These are phyloP conservation scores for Saturnispora quitensis DNA, from an alignment of 805 yeast species.

Conservation along the genomic window DNA sequence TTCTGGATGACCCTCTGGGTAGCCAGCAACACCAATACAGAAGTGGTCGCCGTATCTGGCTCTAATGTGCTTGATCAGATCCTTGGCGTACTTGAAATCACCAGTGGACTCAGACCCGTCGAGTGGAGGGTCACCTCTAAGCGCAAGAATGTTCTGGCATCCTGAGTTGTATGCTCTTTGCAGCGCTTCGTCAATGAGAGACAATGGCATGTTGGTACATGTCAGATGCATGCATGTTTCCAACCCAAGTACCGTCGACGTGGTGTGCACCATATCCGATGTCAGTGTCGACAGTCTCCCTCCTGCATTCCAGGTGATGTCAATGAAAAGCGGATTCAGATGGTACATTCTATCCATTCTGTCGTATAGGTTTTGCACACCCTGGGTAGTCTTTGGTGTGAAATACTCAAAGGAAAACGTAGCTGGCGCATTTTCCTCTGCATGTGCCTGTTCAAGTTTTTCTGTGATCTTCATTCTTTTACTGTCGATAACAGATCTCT, in stretches of 20 bases:
- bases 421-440: constrained; percentile 31
- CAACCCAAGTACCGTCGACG: constrained; percentile 82
- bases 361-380: constrained; percentile 91
- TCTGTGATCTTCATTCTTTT: constrained; percentile 37
- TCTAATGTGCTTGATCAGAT: constrained; percentile 70
- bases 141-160: constrained; percentile 88
- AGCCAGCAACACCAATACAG: constrained; percentile 93
- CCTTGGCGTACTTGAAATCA: constrained; percentile 85
- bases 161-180: constrained; percentile 82
- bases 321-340: constrained; percentile 82
- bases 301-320: constrained; percentile 98
- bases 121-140: constrained; percentile 91
- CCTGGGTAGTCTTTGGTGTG: constrained; percentile 95
- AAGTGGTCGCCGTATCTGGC: constrained; percentile 77
- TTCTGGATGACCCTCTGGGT: constrained; percentile 97
- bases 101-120: constrained; percentile 67
- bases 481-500: not conserved
- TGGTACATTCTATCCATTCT: constrained; percentile 97
- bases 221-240: constrained; percentile 98
- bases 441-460: constrained; percentile 34
- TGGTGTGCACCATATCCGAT: constrained; percentile 83
- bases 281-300: constrained; percentile 79
- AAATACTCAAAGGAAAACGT: constrained; percentile 95
- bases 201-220: constrained; percentile 87
- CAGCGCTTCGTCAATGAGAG: constrained; percentile 75